A percentile compares a stretch with the other conserved stretches of the same genome.
Conservation (phyloP, 1,284 basidiomycete genomes). For the Boletus semigastroideus region DNA sequence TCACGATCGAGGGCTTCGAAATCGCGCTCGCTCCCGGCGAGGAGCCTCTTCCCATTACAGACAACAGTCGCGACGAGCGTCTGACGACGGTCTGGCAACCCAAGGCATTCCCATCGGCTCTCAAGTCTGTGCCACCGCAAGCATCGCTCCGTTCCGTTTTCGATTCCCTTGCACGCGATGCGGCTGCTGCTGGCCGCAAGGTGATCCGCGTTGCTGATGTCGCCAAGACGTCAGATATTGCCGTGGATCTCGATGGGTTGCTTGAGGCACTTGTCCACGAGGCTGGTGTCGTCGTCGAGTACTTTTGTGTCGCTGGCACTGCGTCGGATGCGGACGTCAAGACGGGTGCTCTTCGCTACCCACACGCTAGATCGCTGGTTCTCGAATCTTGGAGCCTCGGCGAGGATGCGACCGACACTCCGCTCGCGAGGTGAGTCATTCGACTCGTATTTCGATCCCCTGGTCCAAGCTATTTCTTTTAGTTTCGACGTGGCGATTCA, state of each 20-base stretch:
- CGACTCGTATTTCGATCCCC: too few relatives aligned
- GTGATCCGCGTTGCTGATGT: conserved; percentile 28
- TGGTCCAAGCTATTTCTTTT: neutral
- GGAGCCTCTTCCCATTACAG: conserved; percentile 25
- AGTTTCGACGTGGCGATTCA: conserved; percentile 23
- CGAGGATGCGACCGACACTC: conserved; percentile 1
- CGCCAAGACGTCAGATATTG: conserved; percentile 16
- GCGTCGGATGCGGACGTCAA: conserved; percentile 26
- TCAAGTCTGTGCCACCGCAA: conserved; percentile 2
- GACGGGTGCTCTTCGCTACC: conserved; percentile 15
- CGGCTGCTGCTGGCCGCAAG: conserved; percentile 17
- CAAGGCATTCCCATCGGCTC: conserved; percentile 23
- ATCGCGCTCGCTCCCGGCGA: conserved; percentile 29
- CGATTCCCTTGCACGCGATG: conserved; percentile 15
- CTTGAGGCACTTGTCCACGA: conserved; percentile 18
- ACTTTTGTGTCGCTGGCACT: conserved; percentile 22
- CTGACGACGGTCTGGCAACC: conserved; percentile 30
- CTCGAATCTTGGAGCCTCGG: conserved; percentile 21
- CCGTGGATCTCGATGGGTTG: conserved; percentile 12
- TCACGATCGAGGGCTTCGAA: conserved; percentile 34
- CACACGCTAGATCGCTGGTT: conserved; percentile 16
- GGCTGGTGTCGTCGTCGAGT: conserved; percentile 23
- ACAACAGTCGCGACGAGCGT: conserved; percentile 25
- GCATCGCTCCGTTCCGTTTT: conserved; percentile 20
- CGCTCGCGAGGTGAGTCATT: conserved; percentile 16